Conservation (phyloP, 805 yeast species). For the Ascoidea rubescens region DNA sequence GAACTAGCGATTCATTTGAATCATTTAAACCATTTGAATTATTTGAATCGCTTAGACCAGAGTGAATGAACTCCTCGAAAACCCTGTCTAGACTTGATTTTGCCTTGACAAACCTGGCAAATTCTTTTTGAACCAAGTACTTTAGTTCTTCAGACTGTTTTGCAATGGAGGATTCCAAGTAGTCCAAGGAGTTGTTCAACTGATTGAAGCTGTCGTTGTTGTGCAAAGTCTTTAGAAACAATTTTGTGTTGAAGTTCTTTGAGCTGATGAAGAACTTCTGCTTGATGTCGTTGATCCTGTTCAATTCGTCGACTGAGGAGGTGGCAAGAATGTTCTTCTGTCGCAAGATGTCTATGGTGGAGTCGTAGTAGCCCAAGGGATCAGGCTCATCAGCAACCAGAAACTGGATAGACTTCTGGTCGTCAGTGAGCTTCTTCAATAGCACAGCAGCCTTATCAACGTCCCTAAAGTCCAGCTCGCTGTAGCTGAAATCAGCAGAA, state of each 20-base stretch:
- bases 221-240: conserved; percentile 42
- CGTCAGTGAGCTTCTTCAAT: conserved; percentile 17
- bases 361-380: conserved; percentile 40
- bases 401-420: conserved; percentile 14
- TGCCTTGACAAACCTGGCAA: conserved; percentile 47
- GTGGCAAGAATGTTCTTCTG: conserved; percentile 26
- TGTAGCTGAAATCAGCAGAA: conserved; percentile 13
- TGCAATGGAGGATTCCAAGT: conserved; percentile 33
- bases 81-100: conserved; percentile 53
- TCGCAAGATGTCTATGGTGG: conserved; percentile 27
- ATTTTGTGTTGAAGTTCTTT: conserved; percentile 42
- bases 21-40: conserved; percentile 10
- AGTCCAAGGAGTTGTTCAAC: conserved; percentile 30
- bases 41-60: conserved; percentile 15
- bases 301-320: conserved; percentile 11
- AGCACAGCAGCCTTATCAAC: conserved; percentile 20
- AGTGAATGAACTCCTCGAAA: conserved; percentile 33
- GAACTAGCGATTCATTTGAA: conserved; percentile 14
- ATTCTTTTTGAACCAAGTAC: conserved; percentile 41
- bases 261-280: conserved; percentile 37
- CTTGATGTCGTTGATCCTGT: conserved; percentile 3
- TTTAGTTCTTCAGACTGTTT: conserved; percentile 36
- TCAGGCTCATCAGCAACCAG: conserved; percentile 27
- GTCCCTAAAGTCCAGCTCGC: conserved; percentile 14
- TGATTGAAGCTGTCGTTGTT: conserved; percentile 38